phyloP scores from a whole-genome alignment of 345 rosid species.

The Hibiscus trionum region DNA sequence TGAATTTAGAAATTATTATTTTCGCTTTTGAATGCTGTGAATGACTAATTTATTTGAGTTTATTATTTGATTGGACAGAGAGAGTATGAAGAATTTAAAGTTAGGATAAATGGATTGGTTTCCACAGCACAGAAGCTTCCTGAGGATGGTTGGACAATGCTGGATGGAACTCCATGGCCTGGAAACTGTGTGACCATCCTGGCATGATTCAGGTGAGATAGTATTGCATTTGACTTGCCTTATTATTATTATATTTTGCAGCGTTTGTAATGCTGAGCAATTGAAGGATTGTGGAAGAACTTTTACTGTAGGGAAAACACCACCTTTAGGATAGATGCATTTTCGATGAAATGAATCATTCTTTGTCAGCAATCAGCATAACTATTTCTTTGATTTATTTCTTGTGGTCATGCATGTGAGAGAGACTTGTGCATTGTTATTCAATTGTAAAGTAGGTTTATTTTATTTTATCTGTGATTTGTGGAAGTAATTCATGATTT shows the following conservation, averaged over 20 bases:
- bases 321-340: not conserved
- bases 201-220: no score
- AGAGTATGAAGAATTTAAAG: constrained; percentile 29
- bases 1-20: no score
- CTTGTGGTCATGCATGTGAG: not conserved
- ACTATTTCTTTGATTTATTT: not conserved
- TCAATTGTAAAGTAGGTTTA: not conserved
- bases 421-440: not conserved
- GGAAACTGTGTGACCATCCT: no score
- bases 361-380: no score
- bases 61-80: no score
- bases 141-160: constrained; percentile 10
- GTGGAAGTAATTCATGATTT: not conserved
- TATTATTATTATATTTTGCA: not conserved
- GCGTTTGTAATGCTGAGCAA: not conserved
- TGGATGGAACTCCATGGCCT: no score
- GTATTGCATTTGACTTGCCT: not conserved
- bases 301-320: not conserved
- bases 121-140: constrained; percentile 93
- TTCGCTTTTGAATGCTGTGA: no score
- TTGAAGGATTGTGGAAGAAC: not conserved
- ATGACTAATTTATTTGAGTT: no score
- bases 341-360: not conserved
- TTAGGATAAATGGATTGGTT: constrained; percentile 82
- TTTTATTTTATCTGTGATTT: not conserved